These are phyloP conservation scores for Phaeomoniella chlamydospora DNA, from an alignment of 2,329 filamentous ascomycete species.

Conservation along the genomic window DNA sequence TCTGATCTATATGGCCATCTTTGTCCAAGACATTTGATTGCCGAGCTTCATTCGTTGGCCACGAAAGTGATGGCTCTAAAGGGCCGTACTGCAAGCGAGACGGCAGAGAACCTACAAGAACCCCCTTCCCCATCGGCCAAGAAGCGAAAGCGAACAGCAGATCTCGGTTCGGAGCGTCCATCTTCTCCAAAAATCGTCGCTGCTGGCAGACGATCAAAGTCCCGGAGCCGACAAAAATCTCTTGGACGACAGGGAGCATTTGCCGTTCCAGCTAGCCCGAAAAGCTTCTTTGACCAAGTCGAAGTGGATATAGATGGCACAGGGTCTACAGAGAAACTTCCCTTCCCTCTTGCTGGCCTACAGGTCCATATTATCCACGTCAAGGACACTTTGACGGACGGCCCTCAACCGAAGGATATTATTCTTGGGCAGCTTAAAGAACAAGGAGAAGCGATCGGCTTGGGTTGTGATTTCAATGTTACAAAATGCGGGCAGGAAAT, in stretches of 20 bases:
- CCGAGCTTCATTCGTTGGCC: conserved; percentile 62
- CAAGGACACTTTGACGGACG: conserved; percentile 72
- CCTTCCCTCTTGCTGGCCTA: conserved; percentile 45
- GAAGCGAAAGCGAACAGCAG: not conserved
- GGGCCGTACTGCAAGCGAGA: not conserved
- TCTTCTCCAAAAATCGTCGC: not conserved
- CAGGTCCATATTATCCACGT: conserved; percentile 84
- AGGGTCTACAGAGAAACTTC: not conserved
- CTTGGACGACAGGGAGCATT: not conserved
- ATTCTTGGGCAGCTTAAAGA: conserved; percentile 58
- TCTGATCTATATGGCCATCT: conserved; percentile 78
- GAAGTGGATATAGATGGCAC: not conserved
- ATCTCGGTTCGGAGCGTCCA: not conserved
- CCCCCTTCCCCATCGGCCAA: not conserved
- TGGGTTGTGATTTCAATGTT: conserved; percentile 72
- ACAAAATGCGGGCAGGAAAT: conserved; percentile 50
- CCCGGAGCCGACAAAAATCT: not conserved
- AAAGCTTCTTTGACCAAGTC: not conserved
- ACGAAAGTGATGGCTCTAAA: not conserved
- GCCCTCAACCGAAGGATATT: conserved; percentile 43
- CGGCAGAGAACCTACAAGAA: not conserved
- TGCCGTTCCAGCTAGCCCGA: not conserved
- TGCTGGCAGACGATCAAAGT: not conserved
- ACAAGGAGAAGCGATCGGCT: conserved; percentile 46
- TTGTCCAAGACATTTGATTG: conserved; percentile 65